Conservation (phyloP, 148 eudicot genomes). For the Rhododendron henanense region DNA sequence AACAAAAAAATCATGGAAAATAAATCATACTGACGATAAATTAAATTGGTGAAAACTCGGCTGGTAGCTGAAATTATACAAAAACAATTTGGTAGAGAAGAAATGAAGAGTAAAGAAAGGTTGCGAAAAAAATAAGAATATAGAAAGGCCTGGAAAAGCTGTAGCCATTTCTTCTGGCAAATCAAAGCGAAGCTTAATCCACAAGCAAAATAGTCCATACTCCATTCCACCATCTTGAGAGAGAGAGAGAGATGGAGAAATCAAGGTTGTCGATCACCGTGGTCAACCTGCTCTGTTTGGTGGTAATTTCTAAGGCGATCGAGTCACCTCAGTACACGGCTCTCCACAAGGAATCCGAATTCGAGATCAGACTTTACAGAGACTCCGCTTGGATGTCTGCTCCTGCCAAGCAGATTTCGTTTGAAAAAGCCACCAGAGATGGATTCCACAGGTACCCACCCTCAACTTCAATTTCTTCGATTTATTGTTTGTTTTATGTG, state of each 20-base stretch:
- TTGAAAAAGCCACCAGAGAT: slow-evolving; percentile 64
- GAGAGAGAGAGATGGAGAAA: slow-evolving; percentile 13
- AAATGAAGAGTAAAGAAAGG: no score
- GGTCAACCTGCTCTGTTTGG: neutral
- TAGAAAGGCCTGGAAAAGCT: no score
- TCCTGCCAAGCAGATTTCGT: slow-evolving; percentile 47
- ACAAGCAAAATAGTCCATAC: neutral
- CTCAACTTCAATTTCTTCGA: neutral
- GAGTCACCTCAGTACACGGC: slow-evolving; percentile 69
- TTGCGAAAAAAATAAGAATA: no score
- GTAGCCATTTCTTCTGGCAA: neutral
- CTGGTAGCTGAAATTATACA: no score
- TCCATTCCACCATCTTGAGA: neutral
- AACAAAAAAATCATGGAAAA: no score
- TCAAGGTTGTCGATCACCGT: slow-evolving; percentile 5
- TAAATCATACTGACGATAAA: no score
- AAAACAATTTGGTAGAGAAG: no score
- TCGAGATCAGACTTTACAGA: slow-evolving; percentile 65
- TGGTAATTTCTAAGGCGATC: slow-evolving; percentile 14
- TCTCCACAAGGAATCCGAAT: slow-evolving; percentile 68
- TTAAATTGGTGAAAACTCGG: no score
- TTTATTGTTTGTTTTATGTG: neutral
- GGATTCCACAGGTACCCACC: slow-evolving; percentile 70
- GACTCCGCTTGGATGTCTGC: slow-evolving; percentile 77
- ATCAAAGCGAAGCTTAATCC: neutral